A percentile compares a stretch with the other conserved stretches of the same genome.
These are phyloP conservation scores for Liquidambar formosana DNA, from an alignment of 164 flowering plant species.

Conservation along the genomic window DNA sequence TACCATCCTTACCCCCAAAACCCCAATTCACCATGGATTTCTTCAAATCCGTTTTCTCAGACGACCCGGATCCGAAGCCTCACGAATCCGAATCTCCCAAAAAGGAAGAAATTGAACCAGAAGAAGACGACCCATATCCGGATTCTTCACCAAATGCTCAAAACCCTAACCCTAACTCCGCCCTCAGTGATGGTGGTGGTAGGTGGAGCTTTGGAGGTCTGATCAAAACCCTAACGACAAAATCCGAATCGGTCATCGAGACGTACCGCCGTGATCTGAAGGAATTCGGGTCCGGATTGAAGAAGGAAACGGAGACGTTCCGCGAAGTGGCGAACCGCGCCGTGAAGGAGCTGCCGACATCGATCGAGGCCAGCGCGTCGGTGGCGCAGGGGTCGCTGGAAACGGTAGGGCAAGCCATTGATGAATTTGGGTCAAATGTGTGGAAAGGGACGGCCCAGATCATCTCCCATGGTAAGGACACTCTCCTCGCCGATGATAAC, in stretches of 20 bases:
- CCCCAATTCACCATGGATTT: slow-evolving; percentile 27
- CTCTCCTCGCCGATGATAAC: slow-evolving; percentile 28
- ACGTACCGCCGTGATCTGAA: slow-evolving; percentile 57
- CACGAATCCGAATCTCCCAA: slow-evolving; percentile 6
- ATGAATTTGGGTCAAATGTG: slow-evolving; percentile 41
- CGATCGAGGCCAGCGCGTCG: slow-evolving; percentile 39
- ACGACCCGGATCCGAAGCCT: slow-evolving; percentile 29
- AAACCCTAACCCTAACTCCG: slow-evolving; percentile 3
- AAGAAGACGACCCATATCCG: slow-evolving; percentile 12
- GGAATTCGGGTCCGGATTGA: slow-evolving; percentile 59
- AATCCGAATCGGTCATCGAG: slow-evolving; percentile 55
- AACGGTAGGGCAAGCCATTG: slow-evolving; percentile 40
- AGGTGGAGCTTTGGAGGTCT: slow-evolving; percentile 48
- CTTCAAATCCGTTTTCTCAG: slow-evolving; percentile 46
- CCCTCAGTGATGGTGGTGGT: slow-evolving; percentile 10
- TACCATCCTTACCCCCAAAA: too few relatives aligned
- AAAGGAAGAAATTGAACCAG: neutral
- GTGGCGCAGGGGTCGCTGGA: slow-evolving; percentile 46
- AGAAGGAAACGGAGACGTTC: slow-evolving; percentile 44
- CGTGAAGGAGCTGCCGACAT: slow-evolving; percentile 47
- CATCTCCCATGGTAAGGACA: slow-evolving; percentile 53
- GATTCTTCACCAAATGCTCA: slow-evolving; percentile 7
- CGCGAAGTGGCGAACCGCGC: slow-evolving; percentile 42
- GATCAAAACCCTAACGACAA: slow-evolving; percentile 35
- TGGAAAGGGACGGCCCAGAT: slow-evolving; percentile 51